Evolutionary conservation across 345 rosid species (phyloP), one percentile per base, ranked within the genome.

Genomic region (Salix arbutifolia): DNA sequence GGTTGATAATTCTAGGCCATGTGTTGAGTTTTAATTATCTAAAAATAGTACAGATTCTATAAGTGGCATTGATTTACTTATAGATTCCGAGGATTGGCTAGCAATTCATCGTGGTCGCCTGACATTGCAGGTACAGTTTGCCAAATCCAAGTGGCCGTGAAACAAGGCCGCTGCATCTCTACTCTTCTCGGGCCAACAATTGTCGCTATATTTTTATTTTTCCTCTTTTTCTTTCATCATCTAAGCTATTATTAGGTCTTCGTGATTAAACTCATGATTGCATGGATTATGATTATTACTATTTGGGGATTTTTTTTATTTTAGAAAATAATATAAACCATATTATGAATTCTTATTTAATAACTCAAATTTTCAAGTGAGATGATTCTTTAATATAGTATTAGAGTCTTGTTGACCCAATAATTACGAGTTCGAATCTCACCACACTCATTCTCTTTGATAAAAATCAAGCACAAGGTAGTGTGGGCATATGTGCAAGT

Each of bases 111-210:
- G 12, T 69, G 65, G 28, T 66, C 44, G 13, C 35, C 73, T 56
- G 31, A 69, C 79, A 69, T 25, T 5, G 31, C 37, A 31, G 16
- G 72, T 75, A 67, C 78, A 26, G 64, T 18, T 74, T 67, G 40
- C 70, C 71, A 25, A 1, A 44, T 14, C 37, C 28, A 69, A 58
- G 28, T 25, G 67, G 28, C 66, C 78, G 25, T 19, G 38, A 67
- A 65, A 66, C 75, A 64, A 37, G 72, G 71, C 75, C 18, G 21
- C 75, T 25, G 21, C 25, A 42, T 23, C 38, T 44, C 77, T 12
- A 28, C 58, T 25, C 68, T 71, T 70, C 69, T 77, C 58, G 76
- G 76, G 79, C 74, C 74, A 71, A 48, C 30, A 31, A 70, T 33
- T 65, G 67, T 67, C 61, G 17, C 66, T 16, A 7, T 8, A 4